Conservation (phyloP, 2,329 filamentous ascomycete species). For the Talaromyces sp. region DNA sequence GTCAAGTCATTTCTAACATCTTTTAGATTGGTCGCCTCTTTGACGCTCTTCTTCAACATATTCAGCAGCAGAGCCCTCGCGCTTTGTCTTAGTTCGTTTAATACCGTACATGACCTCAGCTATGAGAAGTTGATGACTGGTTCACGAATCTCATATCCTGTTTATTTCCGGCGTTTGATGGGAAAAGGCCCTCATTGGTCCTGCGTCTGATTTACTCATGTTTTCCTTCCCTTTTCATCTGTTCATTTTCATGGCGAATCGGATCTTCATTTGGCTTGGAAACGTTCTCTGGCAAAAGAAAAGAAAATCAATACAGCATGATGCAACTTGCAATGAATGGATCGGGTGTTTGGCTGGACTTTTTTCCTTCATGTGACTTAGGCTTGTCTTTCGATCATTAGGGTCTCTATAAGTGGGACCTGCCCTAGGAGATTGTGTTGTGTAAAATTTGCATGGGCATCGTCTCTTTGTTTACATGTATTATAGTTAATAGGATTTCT, state of each 20-base stretch:
- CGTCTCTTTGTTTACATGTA: constrained; percentile 12
- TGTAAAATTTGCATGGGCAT: constrained; percentile 13
- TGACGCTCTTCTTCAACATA: constrained; percentile 44
- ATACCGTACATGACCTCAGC: constrained; percentile 15
- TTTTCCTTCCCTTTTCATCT: neutral
- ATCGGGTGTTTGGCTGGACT: constrained; percentile 8
- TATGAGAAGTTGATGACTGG: constrained; percentile 19
- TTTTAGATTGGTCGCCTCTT: constrained; percentile 44
- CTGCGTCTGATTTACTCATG: constrained; percentile 3
- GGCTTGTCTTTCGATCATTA: constrained; percentile 10
- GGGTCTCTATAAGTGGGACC: constrained; percentile 2
- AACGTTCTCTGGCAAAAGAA: constrained; percentile 5
- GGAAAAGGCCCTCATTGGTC: constrained; percentile 5
- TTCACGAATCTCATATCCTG: constrained; percentile 16
- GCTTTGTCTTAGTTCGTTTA: constrained; percentile 25
- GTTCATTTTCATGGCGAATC: constrained; percentile 10
- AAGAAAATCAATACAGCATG: constrained; percentile 10
- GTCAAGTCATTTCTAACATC: constrained; percentile 1
- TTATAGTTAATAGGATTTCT: constrained; percentile 12
- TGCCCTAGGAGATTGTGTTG: constrained; percentile 11
- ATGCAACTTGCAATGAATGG: constrained; percentile 10
- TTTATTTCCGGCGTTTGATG: constrained; percentile 16
- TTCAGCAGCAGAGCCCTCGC: constrained; percentile 48
- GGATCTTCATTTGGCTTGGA: constrained; percentile 10
- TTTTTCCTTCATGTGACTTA: constrained; percentile 15